phyloP scores from a whole-genome alignment of 805 yeast species.

The Priceomyces haplophilus region DNA sequence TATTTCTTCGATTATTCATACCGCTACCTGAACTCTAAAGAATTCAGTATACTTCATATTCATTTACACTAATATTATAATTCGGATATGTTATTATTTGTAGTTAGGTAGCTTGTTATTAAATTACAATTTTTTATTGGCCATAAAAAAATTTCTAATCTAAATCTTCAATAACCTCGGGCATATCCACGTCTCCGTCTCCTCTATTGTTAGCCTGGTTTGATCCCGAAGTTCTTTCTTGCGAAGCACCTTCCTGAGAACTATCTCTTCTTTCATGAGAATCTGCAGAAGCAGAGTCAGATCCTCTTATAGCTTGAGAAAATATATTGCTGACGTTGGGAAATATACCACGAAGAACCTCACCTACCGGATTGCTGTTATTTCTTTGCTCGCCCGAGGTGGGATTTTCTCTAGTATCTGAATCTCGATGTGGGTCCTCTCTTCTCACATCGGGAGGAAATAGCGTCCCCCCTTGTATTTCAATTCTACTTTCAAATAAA shows the following conservation, averaged over 20 bases:
- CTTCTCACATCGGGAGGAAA: not conserved
- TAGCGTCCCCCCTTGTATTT: conserved; percentile 3
- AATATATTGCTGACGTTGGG: conserved; percentile 14
- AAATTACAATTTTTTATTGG: not conserved
- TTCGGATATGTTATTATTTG: conserved; percentile 1
- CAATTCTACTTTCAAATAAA: conserved; percentile 16
- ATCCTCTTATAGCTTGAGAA: conserved; percentile 10
- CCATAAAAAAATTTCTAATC: conserved; percentile 10
- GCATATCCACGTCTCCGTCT: conserved; percentile 12
- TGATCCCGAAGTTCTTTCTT: not conserved
- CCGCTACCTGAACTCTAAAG: not conserved
- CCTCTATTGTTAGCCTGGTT: not conserved
- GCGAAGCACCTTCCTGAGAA: not conserved
- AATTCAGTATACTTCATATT: not conserved
- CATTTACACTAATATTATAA: not conserved
- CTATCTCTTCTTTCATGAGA: not conserved
- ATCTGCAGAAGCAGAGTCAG: not conserved
- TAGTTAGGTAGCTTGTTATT: not conserved
- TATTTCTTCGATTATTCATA: conserved; percentile 4
- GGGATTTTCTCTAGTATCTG: not conserved
- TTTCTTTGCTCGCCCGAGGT: not conserved
- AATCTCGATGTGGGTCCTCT: not conserved
- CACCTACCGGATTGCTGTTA: conserved; percentile 8
- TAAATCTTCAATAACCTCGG: conserved; percentile 11
- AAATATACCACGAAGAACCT: conserved; percentile 13